A percentile compares a stretch with the other conserved stretches of the same genome.
Conservation (phyloP, 331 rosid species). For the Phaseolus coccineus region DNA sequence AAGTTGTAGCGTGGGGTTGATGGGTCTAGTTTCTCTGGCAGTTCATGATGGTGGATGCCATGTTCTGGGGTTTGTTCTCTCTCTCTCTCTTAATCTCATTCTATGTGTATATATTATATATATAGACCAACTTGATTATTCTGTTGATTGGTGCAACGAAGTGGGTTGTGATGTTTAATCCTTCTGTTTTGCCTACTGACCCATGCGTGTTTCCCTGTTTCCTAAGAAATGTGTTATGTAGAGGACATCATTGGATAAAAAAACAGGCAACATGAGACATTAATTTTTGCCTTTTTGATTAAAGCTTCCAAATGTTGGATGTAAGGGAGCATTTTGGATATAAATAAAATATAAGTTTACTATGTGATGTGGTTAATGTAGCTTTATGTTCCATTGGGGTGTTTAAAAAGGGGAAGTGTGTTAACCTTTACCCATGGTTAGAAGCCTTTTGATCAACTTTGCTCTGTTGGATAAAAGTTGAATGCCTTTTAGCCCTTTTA, state of each 20-base stretch:
- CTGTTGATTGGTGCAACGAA: no score
- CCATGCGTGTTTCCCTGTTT: slow-evolving; percentile 51
- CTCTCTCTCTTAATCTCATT: slow-evolving; percentile 44
- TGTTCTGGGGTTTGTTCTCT: slow-evolving; percentile 90
- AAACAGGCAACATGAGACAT: slow-evolving; percentile 43
- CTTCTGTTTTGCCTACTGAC: slow-evolving; percentile 25
- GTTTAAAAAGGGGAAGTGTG: neutral
- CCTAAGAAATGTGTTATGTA: slow-evolving; percentile 39
- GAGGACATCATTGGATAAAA: slow-evolving; percentile 58
- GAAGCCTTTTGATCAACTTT: slow-evolving; percentile 47
- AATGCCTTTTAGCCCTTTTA: slow-evolving; percentile 53
- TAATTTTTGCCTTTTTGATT: neutral
- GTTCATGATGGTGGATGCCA: slow-evolving; percentile 99
- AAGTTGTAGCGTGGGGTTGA: slow-evolving; percentile 99
- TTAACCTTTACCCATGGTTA: slow-evolving; percentile 45
- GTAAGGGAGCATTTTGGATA: slow-evolving; percentile 28
- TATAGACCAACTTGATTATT: neutral
- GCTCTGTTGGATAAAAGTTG: slow-evolving; percentile 50
- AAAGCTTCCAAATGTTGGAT: slow-evolving; percentile 23
- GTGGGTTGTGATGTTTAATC: slow-evolving; percentile 29
- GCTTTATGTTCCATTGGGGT: slow-evolving; percentile 7
- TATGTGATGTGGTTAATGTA: neutral
- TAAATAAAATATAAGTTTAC: neutral
- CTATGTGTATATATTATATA: neutral
- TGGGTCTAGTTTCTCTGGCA: slow-evolving; percentile 99